Evolutionary conservation across 2,329 filamentous ascomycete genomes (phyloP), one percentile per base, ranked within the genome.

Genomic region (Raffaelea arxii): DNA sequence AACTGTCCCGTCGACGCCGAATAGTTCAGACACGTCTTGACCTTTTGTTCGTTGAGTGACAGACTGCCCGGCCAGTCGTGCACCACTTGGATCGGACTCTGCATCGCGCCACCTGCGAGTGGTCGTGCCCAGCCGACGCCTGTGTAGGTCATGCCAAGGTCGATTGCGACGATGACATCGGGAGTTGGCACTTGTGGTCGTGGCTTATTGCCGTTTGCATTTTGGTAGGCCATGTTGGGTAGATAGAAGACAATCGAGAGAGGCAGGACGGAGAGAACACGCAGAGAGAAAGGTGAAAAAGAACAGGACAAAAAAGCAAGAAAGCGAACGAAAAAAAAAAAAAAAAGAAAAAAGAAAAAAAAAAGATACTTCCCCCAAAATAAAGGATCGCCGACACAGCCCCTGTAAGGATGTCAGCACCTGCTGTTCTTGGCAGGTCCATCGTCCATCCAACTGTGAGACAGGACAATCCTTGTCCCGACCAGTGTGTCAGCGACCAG

Each of bases 41-140:
- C 72, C 53, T 77, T 78, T 51, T 74, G 72, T 51, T 77, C 73
- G 43, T 71, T 70, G 47, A 67, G 68, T 46, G 72, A 70, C 11
- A 67, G 68, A 38, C 68, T 67, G 3, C 73, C 73, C 1, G 74
- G 74, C 74, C 74, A 78, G 59, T 74, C 70, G 55, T 72, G 65
- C 53, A 72, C 64, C 27, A 69, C 59, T 44, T 71, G 68, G 41
- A 71, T 65, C 2, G 67, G 66, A 11, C 57, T 65, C 38, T 60
- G 59, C 4, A 62, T 58, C 18, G 63, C 63, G 39, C 58, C 53
- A 35, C 53, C 53, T 23, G 49, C 49, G 37, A 59, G 57, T 4
- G 59, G 58, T 4, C 59, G 54, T 5, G 59, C 57, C 61, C 61
- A 64, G 11, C 58, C 59, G 18, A 64, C 61, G 42, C 62, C 65